Conservation (phyloP, 768 basidiomycete species). For the Rhodotorula graminis region DNA sequence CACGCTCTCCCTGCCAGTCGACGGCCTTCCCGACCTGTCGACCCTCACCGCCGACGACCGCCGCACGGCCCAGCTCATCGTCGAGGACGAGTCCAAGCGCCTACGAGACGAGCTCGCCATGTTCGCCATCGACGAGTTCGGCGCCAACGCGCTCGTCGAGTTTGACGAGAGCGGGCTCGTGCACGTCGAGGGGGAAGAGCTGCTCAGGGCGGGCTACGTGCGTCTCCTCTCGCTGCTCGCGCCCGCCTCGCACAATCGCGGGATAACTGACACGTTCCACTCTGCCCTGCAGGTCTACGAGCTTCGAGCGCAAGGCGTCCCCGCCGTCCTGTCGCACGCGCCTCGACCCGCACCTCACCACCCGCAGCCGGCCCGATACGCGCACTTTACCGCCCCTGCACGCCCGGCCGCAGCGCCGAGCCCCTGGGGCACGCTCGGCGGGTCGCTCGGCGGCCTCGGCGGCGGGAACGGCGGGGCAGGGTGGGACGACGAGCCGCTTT, state of each 20-base stretch:
- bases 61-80: not conserved
- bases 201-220: not conserved
- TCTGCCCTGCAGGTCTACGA: not conserved
- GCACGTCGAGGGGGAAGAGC: not conserved
- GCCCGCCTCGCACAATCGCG: too few relatives aligned
- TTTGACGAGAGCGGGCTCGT: not conserved
- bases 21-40: not conserved
- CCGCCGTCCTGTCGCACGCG: not conserved
- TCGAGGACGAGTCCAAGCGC: not conserved
- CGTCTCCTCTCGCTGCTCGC: too few relatives aligned
- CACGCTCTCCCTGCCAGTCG: not conserved
- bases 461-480: slow-evolving; percentile 4
- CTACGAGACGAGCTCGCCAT: not conserved
- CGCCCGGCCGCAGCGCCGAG: not conserved
- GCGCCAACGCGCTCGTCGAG: slow-evolving; percentile 8
- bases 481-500: not conserved
- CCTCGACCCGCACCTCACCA: not conserved
- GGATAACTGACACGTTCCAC: not conserved
- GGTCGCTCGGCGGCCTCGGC: too few relatives aligned
- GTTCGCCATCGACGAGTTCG: not conserved
- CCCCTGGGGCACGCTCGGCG: too few relatives aligned
- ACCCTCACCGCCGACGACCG: not conserved
- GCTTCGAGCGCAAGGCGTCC: not conserved
- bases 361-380: too few relatives aligned
- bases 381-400: not conserved